Conservation (phyloP, 2,329 filamentous ascomycete genomes). For the Penicillium fuscoglaucum region DNA sequence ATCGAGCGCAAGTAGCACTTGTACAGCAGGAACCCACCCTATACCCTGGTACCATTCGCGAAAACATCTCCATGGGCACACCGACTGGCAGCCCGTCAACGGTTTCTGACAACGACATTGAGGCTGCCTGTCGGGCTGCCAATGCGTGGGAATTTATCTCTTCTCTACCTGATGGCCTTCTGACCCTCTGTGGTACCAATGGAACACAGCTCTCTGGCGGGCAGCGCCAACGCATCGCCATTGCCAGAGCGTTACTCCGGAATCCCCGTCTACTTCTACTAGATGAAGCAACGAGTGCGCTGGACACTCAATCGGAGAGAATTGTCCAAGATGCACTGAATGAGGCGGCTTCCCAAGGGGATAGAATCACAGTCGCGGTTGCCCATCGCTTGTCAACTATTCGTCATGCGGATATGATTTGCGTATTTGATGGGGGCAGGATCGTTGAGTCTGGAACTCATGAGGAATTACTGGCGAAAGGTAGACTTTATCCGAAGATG, state of each 20-base stretch:
- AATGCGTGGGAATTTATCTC: slow-evolving; percentile 54
- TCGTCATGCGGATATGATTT: slow-evolving; percentile 72
- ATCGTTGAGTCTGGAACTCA: slow-evolving; percentile 46
- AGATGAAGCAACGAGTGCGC: slow-evolving; percentile 84
- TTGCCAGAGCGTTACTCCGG: slow-evolving; percentile 54
- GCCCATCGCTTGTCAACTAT: slow-evolving; percentile 33
- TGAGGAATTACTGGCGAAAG: slow-evolving; percentile 34
- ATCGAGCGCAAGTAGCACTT: slow-evolving; percentile 65
- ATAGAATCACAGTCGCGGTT: slow-evolving; percentile 30
- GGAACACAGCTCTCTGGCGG: slow-evolving; percentile 26
- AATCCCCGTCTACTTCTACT: slow-evolving; percentile 76
- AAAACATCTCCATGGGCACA: slow-evolving; percentile 67
- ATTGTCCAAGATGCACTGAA: slow-evolving; percentile 84
- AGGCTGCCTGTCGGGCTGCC: slow-evolving; percentile 40
- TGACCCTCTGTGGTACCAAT: slow-evolving; percentile 3
- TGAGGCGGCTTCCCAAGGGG: slow-evolving; percentile 38
- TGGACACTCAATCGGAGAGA: slow-evolving; percentile 85
- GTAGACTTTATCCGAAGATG: slow-evolving; percentile 43
- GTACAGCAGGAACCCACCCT: slow-evolving; percentile 75
- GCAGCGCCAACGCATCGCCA: slow-evolving; percentile 55
- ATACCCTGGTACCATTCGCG: slow-evolving; percentile 67
- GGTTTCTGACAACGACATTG: slow-evolving; percentile 35
- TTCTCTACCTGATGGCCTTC: slow-evolving; percentile 46
- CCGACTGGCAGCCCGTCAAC: slow-evolving; percentile 36
- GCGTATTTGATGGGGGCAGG: slow-evolving; percentile 49